Base-by-base conservation (phyloP, 805 yeast species). In the Saturnispora hagleri region DNA sequence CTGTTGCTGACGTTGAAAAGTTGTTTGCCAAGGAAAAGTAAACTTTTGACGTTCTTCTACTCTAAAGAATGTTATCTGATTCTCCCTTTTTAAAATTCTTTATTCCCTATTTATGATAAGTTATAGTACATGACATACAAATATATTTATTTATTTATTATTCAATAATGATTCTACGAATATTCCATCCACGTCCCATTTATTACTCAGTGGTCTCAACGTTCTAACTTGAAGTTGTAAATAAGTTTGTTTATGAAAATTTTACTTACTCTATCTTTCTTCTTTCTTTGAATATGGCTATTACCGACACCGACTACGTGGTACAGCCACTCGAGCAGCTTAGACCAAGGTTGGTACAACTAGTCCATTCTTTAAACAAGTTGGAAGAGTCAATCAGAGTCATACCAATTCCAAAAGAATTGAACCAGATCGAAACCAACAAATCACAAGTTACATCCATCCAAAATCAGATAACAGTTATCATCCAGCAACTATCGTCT, bases 1-100 rank as follows among this genome's bases (percentile, higher is more conserved):
- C 97, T 61, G 84, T 93, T 62, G 77, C 86, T 65, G 98, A 93
- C 66, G 79, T 91, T 64, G 99, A 93, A 81, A 84, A 80, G 72
- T 73, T 86, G 70, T 89, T 89, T 62, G 69, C 71, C 51, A 67
- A 67, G 62, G 67, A 68, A 58, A 57, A 60, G 59, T 63, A 58
- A 56, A 15, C 48, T 5, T 31, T 31, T 15, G 31, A n/a, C 38
- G 20, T 20, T 22, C 18, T 20, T 15, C 31, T 15, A 17, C 13
- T 27, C 15, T 22, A 43, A 43, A 26, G 12, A 12, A 33, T 28
- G 27, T 38, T 31, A 27, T 38, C 18, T 31, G 20, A 33, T 15
- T 9, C 12, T 24, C 46, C 27, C 27, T 20, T 18, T 26, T 35
- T 44, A 36, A 22, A 38, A 45, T 34, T 41, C 18, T 33, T 36